Base-by-base conservation (phyloP, 805 yeast genomes). In the Saturnispora quitensis region DNA sequence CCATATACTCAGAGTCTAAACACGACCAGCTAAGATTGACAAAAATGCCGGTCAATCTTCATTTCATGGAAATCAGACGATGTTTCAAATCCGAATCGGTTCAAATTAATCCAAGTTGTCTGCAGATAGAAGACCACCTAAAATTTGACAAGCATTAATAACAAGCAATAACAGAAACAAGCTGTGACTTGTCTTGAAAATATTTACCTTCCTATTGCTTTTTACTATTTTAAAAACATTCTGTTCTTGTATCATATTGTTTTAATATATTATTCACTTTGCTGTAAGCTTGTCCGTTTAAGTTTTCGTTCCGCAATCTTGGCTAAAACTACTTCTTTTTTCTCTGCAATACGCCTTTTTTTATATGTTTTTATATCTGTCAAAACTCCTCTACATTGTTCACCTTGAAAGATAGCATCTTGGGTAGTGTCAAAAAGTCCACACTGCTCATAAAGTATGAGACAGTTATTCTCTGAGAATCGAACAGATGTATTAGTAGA, bases 11-110 rank as follows among this genome's bases (percentile, higher is more conserved):
- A 3, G 47, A 48, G 40, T 48, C 40, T 12, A 47, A 40, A 17
- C 31, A 38, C 13, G 15, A 35, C 7, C 45, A 20, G 17, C 27
- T 48, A 7, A 42, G 20, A 42, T 17, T 48, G n/a, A 48, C 46
- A 20, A 25, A 43, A 12, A 17, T 48, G 33, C 51, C 51, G 8
- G 3, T 10, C 2, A 42, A 17, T 12, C 43, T 48, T 15, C 47
- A 48, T 10, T 48, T 48, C 10, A 42, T 48, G 51, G 51, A 48
- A 48, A 48, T 48, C 5, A 31, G 51, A 34, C 40, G 38, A 25
- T 48, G 51, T 34, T 42, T 48, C n/a, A 48, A 42, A 18, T 42
- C 51, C 9, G 51, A 48, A 15, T 42, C 43, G 42, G 36, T 48
- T 24, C 51, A 48, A 42, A 42, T 48, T 27, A 20, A 48, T 15